phyloP scores from a whole-genome alignment of 1,284 basidiomycete species.

The Chalciporus sp. region DNA sequence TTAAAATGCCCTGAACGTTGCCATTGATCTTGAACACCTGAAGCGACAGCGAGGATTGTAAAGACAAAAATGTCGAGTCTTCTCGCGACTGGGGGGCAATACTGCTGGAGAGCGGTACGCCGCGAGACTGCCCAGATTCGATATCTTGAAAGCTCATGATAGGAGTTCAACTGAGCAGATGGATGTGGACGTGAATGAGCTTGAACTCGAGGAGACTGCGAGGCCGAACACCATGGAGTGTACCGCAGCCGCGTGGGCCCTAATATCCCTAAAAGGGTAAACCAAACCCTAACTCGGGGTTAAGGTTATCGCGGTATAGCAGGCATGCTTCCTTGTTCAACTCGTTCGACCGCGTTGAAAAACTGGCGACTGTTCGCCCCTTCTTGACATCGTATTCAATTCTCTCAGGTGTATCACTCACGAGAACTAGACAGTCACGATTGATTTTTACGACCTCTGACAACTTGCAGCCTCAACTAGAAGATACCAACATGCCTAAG shows the following conservation, averaged over 20 bases:
- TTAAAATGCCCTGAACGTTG: constrained; percentile 94
- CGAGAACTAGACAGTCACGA: not conserved
- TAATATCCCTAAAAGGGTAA: not conserved
- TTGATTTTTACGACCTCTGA: not conserved
- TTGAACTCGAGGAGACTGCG: not conserved
- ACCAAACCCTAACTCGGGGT: not conserved
- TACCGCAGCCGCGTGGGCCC: too few species aligned
- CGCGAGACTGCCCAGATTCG: constrained; percentile 60
- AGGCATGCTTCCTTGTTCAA: not conserved
- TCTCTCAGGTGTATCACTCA: not conserved
- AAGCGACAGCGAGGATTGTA: constrained; percentile 87
- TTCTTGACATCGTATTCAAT: not conserved
- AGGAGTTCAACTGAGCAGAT: not conserved
- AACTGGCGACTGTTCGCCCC: not conserved
- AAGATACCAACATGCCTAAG: constrained; percentile 35
- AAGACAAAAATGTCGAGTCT: constrained; percentile 72
- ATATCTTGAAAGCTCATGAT: constrained; percentile 81
- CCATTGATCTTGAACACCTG: constrained; percentile 99
- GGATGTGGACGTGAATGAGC: not conserved
- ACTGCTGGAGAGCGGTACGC: constrained; percentile 45
- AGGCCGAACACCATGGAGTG: not conserved
- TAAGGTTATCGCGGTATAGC: not conserved
- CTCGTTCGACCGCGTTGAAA: not conserved
- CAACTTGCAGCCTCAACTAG: not conserved
- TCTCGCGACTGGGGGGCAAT: constrained; percentile 56